Conservation (phyloP, 1,284 basidiomycete species). For the Malassezia restricta region DNA sequence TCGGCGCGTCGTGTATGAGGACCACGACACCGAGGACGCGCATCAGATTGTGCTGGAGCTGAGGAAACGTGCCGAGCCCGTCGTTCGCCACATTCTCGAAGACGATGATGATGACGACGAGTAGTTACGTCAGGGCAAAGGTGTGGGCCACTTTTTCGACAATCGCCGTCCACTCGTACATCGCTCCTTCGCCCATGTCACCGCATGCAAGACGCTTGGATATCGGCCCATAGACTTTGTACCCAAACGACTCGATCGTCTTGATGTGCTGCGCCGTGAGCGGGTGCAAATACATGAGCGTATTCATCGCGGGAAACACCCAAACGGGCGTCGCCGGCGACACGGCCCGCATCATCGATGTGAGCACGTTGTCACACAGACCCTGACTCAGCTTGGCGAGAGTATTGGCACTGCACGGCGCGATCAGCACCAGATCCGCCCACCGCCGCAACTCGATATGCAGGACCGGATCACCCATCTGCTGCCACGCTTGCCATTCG, state of each 20-base stretch:
- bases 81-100: constrained; percentile 46
- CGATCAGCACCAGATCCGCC: constrained; percentile 87
- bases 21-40: constrained; percentile 17
- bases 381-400: constrained; percentile 82
- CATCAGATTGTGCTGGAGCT: constrained; percentile 38
- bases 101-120: constrained; percentile 33
- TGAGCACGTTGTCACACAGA: constrained; percentile 76
- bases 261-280: constrained; percentile 70
- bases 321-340: constrained; percentile 68
- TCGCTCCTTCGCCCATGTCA: constrained; percentile 58
- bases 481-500: constrained; percentile 66
- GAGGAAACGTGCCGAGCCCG: constrained; percentile 45
- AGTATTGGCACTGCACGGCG: constrained; percentile 89
- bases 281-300: constrained; percentile 91
- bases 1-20: constrained; percentile 9
- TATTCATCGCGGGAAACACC: constrained; percentile 96
- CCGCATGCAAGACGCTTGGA: constrained; percentile 80
- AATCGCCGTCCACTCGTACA: constrained; percentile 37
- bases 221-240: constrained; percentile 71
- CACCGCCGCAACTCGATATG: constrained; percentile 91
- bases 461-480: constrained; percentile 78
- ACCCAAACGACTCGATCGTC: constrained; percentile 63
- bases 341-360: constrained; percentile 75
- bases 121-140: constrained; percentile 4
- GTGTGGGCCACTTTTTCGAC: constrained; percentile 18